Base-by-base conservation (phyloP, 805 yeast genomes). In the Starmerella kuoi region DNA sequence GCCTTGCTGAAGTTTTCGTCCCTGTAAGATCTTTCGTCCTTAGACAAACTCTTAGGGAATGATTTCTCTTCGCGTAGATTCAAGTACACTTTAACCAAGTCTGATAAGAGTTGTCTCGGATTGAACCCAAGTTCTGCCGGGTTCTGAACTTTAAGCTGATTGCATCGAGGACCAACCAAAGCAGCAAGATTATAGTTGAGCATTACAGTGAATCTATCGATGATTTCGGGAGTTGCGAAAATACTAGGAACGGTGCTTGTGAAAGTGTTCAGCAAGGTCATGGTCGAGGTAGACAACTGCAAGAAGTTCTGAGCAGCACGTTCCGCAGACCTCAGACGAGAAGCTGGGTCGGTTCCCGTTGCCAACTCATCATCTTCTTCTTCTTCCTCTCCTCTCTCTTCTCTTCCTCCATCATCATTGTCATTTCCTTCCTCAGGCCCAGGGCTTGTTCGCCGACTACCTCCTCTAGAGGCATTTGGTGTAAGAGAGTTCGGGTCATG, bases 121-220 rank as follows among this genome's bases (percentile, higher is more conserved):
- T 83, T 75, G 60, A 91, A 91, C 24, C 75, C 73, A 57, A 86
- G 87, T 51, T 76, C 74, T 49, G 79, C 83, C 0, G 96, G 96
- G 48, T 79, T 71, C 45, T 72, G 70, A 23, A 91, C 98, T 56
- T 83, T 85, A 53, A 91, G 71, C 38, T 81, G 86, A 8, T 87
- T 74, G 64, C 95, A 87, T 57, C 81, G 80, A 14, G 97, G 96
- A 0, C 99, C 99, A 21, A 86, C 96, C 61, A 91, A 67, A n/a
- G 88, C 85, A 38, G 76, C 81, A 47, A 91, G 66, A 58, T 91
- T 91, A 62, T 87, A 88, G 63, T 91, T 81, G 58, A 91, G 67
- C 99, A 91, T 91, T 35, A 94, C 86, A 0, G 98, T 94, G 48
- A 91, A 67, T 61, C 98, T 72, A 54, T 86, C 95, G 32, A 88